These are phyloP conservation scores for Penicillium desertorum DNA, from an alignment of 495 filamentous ascomycete species.

Conservation along the genomic window DNA sequence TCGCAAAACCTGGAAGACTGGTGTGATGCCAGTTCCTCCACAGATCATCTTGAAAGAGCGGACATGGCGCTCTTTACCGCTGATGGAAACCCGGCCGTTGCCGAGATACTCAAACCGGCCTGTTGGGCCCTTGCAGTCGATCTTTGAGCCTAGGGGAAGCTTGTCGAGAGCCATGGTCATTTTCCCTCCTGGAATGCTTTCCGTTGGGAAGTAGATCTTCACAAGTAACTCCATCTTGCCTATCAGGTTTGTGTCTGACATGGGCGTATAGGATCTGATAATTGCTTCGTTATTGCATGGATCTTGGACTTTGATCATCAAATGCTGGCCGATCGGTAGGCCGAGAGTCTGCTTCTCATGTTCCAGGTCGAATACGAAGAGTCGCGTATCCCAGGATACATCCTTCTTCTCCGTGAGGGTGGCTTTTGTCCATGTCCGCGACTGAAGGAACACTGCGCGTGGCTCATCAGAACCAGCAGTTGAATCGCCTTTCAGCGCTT, in stretches of 20 bases:
- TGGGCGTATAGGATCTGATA: constrained; percentile 86
- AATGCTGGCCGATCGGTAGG: constrained; percentile 83
- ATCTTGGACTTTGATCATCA: constrained; percentile 81
- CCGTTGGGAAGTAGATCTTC: constrained; percentile 78
- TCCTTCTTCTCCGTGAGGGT: constrained; percentile 62
- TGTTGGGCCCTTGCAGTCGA: constrained; percentile 90
- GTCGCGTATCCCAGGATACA: constrained; percentile 77
- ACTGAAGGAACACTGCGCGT: constrained; percentile 65
- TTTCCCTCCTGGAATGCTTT: constrained; percentile 62
- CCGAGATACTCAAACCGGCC: constrained; percentile 85
- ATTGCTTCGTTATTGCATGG: constrained; percentile 63
- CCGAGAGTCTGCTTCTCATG: constrained; percentile 69
- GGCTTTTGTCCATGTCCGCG: constrained; percentile 68
- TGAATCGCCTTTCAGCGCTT: constrained; percentile 44
- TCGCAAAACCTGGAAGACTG: constrained; percentile 84
- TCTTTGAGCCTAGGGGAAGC: constrained; percentile 64
- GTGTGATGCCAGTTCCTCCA: constrained; percentile 86
- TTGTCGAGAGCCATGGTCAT: constrained; percentile 83
- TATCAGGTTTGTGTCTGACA: constrained; percentile 60
- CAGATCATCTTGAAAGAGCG: constrained; percentile 84
- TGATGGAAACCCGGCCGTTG: constrained; percentile 61
- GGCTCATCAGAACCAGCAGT: constrained; percentile 35
- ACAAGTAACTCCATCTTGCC: constrained; percentile 74
- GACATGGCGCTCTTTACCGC: constrained; percentile 57
- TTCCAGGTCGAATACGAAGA: constrained; percentile 81